Percentiles rank a stretch among this genome's conserved stretches.
These are phyloP conservation scores for Plicaturopsis crispa DNA, from an alignment of 768 basidiomycete species.

Conservation along the genomic window DNA sequence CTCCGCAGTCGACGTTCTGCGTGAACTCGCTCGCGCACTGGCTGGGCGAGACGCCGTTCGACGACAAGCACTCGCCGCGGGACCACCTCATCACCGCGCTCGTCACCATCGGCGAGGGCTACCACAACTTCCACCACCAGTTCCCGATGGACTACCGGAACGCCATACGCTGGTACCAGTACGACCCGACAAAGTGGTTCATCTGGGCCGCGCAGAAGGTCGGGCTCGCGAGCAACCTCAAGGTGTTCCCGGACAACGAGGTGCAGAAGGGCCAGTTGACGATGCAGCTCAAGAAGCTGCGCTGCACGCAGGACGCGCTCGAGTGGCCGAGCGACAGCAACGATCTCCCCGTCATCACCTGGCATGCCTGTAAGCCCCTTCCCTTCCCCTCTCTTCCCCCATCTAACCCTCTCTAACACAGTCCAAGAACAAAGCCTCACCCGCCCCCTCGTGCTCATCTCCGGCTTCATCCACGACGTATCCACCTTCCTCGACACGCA, in stretches of 20 bases:
- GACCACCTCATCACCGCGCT: conserved; percentile 46
- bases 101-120: conserved; percentile 68
- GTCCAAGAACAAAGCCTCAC: conserved; percentile 75
- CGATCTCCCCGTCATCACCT: conserved; percentile 74
- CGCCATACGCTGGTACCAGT: conserved; percentile 55
- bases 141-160: conserved; percentile 26
- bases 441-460: conserved; percentile 78
- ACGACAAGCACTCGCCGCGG: conserved; percentile 46
- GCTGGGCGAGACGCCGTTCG: conserved; percentile 46
- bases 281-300: conserved; percentile 87
- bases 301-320: conserved; percentile 67
- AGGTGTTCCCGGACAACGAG: conserved; percentile 66
- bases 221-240: conserved; percentile 52
- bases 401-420: conserved; percentile 19
- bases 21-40: conserved; percentile 56
- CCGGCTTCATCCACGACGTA: conserved; percentile 92
- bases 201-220: conserved; percentile 42
- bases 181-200: conserved; percentile 93
- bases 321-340: conserved; percentile 72
- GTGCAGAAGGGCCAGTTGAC: conserved; percentile 85
- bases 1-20: conserved; percentile 39
- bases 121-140: conserved; percentile 72
- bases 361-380: conserved; percentile 67
- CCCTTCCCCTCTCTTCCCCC: background rate
- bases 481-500: conserved; percentile 82